These are phyloP conservation scores for Fusarium beomiforme DNA, from an alignment of 2,329 filamentous ascomycete genomes.

Conservation along the genomic window DNA sequence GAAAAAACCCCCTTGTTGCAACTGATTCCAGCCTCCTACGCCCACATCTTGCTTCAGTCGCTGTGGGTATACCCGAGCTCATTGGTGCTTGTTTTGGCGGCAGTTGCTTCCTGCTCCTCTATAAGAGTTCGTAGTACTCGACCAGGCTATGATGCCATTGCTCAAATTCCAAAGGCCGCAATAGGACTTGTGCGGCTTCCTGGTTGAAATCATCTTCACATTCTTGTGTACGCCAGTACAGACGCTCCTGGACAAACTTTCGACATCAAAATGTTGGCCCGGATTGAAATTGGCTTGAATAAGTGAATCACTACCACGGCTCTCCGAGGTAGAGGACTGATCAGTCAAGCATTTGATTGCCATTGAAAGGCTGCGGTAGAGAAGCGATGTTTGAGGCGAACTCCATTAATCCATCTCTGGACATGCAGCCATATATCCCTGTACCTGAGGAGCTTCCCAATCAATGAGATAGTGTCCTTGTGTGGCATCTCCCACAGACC, in stretches of 20 bases:
- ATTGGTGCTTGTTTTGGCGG: too few species aligned
- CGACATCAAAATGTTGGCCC: not conserved
- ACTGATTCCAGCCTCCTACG: too few species aligned
- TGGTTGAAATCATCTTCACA: not conserved
- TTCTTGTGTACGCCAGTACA: not conserved
- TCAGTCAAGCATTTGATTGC: not conserved
- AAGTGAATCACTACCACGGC: not conserved
- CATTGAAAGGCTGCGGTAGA: not conserved
- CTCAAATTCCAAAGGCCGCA: too few species aligned
- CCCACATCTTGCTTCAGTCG: too few species aligned
- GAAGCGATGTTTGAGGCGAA: constrained; percentile 5
- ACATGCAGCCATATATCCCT: too few species aligned
- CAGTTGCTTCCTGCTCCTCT: too few species aligned
- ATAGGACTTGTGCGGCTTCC: too few species aligned
- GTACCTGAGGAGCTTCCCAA: not conserved
- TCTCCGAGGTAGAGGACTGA: not conserved
- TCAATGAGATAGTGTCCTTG: not conserved
- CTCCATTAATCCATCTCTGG: not conserved
- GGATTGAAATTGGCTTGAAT: not conserved
- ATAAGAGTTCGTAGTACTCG: too few species aligned
- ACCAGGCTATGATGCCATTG: too few species aligned
- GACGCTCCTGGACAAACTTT: not conserved
- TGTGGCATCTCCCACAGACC: not conserved
- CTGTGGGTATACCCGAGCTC: too few species aligned
- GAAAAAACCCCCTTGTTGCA: too few species aligned